Evolutionary conservation across 495 filamentous ascomycete species (phyloP).

Genomic region (Penicillium malachiteum): DNA sequence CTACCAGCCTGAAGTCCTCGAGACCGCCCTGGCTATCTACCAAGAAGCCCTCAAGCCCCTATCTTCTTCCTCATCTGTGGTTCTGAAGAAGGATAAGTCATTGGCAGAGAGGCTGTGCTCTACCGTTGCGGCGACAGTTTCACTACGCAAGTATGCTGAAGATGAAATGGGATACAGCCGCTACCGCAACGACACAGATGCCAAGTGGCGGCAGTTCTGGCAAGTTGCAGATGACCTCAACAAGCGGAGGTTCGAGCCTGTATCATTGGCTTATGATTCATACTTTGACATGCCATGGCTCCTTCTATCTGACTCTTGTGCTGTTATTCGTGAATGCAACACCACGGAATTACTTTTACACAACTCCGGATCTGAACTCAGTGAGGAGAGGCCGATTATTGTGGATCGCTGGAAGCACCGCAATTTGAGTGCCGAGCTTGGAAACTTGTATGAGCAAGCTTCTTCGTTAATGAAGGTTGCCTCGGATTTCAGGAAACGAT

Average conservation of each 20-base stretch:
- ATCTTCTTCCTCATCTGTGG: slow-evolving; percentile 27
- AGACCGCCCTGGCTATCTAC: slow-evolving; percentile 76
- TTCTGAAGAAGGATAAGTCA: slow-evolving; percentile 48
- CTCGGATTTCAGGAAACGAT: slow-evolving; percentile 53
- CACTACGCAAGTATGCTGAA: slow-evolving; percentile 56
- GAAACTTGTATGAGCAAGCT: slow-evolving; percentile 34
- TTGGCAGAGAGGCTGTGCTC: slow-evolving; percentile 68
- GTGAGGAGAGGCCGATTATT: slow-evolving; percentile 34
- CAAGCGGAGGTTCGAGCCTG: slow-evolving; percentile 73
- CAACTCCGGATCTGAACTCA: slow-evolving; percentile 38
- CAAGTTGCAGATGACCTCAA: slow-evolving; percentile 83
- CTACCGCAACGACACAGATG: slow-evolving; percentile 66
- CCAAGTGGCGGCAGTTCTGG: slow-evolving; percentile 89
- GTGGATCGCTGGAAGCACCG: slow-evolving; percentile 46
- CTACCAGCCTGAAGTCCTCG: slow-evolving; percentile 73
- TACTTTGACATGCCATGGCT: slow-evolving; percentile 75
- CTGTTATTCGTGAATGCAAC: slow-evolving; percentile 75
- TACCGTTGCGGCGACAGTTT: slow-evolving; percentile 62
- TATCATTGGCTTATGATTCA: slow-evolving; percentile 72
- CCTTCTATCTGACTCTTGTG: slow-evolving; percentile 73
- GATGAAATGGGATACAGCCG: slow-evolving; percentile 71
- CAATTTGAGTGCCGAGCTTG: slow-evolving; percentile 40
- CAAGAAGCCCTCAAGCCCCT: slow-evolving; percentile 54
- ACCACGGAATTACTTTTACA: slow-evolving; percentile 64
- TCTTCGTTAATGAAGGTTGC: slow-evolving; percentile 58